Conservation (phyloP, 73 alveolate genomes). For the Blepharisma stoltei region DNA sequence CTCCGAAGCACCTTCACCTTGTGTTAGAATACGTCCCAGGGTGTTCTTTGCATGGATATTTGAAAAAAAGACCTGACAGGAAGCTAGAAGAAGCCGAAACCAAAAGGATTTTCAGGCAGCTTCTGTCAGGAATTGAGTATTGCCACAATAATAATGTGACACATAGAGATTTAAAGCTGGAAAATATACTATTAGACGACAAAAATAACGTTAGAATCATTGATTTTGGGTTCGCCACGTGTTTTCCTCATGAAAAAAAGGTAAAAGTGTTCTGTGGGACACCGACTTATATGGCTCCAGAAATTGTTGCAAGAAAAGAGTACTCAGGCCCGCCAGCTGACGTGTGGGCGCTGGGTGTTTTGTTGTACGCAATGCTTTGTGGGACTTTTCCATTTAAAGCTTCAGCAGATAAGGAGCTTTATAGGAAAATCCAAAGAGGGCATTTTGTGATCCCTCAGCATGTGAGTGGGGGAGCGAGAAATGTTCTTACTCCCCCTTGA, state of each 20-base stretch:
- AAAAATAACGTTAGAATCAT: constrained; percentile 67
- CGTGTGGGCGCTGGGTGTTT: constrained; percentile 83
- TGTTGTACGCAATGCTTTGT: constrained; percentile 63
- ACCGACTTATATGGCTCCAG: constrained; percentile 89
- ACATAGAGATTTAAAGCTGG: constrained; percentile 91
- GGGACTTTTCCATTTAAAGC: constrained; percentile 82
- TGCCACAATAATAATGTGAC: constrained; percentile 78
- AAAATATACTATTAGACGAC: constrained; percentile 71
- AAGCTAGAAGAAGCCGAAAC: constrained; percentile 77
- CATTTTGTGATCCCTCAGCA: constrained; percentile 10
- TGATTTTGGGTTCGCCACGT: constrained; percentile 87
- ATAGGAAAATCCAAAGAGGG: constrained; percentile 16
- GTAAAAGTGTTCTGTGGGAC: constrained; percentile 86
- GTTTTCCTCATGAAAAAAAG: constrained; percentile 44
- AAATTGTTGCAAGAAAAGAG: constrained; percentile 59
- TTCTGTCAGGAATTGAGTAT: constrained; percentile 74
- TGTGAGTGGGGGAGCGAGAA: not conserved
- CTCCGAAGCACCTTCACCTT: constrained; percentile 59
- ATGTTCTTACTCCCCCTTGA: too few species aligned
- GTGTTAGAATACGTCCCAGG: constrained; percentile 82
- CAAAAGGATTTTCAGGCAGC: constrained; percentile 64
- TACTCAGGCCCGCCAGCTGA: constrained; percentile 63
- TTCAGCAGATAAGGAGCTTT: constrained; percentile 1
- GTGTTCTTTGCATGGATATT: constrained; percentile 73
- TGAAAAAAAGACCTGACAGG: constrained; percentile 53